Base-by-base conservation (phyloP, 2,329 filamentous ascomycete genomes). In the Claviceps sp. region DNA sequence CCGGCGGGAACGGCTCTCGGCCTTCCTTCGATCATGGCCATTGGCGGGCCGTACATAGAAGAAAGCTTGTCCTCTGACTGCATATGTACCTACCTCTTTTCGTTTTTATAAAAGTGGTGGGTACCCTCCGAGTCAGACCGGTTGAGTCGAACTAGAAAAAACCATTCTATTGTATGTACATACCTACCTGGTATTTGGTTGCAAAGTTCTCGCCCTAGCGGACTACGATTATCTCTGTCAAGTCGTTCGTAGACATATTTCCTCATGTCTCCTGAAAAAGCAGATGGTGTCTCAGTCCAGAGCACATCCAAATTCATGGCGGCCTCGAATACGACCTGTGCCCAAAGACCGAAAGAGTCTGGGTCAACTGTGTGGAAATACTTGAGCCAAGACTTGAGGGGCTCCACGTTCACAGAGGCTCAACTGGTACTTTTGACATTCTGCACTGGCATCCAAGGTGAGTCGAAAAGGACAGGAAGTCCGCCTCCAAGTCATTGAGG, bases 401-500 rank as follows among this genome's bases (percentile, higher is more conserved):
- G 69, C 11, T 70, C 69, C 0, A 45, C 59, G 2, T 68, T 75
- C 55, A 69, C 67, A 30, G 74, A 77, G 56, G 44, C 71, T 16
- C 70, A 76, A 56, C 64, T 76, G 24, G 50, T 74, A 2, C 54
- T 75, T 42, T 59, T 76, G 41, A 76, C 74, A 0, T 71, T 77
- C 50, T 75, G 69, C 55, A 75, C 73, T 37, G 74, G 74, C 24
- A 70, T 77, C 37, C 74, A 77, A 69, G 70, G 71, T 69, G 30
- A 53, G 63, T 40, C 24, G 2, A 2, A n/a, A 34, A 34, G 11
- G 4, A 8, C 13, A 16, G 24, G 8, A 30, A 30, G 26, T 30
- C 26, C 26, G 8, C 26, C 26, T 30, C 26, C 8, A 24, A 43
- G 7, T 16, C 24, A n/a, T 8, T 4, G 5, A 42, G 5, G 14